Evolutionary conservation across 2,329 filamentous ascomycete genomes (phyloP), one percentile per base, ranked within the genome.

Genomic region (Dactylellina drechsleri): DNA sequence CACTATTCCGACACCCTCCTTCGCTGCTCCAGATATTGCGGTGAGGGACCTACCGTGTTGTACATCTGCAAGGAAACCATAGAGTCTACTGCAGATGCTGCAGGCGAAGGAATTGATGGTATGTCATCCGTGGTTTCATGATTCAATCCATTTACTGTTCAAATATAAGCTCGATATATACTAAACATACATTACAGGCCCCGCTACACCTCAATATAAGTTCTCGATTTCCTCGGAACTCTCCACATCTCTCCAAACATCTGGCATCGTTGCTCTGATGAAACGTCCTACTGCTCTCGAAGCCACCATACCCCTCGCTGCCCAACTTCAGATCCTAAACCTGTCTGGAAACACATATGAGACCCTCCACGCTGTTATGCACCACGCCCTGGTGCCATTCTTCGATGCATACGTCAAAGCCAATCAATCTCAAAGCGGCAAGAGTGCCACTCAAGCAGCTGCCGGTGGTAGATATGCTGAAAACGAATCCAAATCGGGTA

Each of bases 391-490:
- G 81, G 92, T 92, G 79, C 95, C 96, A 45, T 98, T 97, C 83
- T 99, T 99, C 81, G 94, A 99, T 85, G 94, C 93, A 79, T 96
- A 93, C 82, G 96, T 93, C 71, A 94, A 93, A 83, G 91, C 86
- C 77, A 90, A 92, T 79, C 91, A 92, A 80, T 83, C 87, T 15
- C 65, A 71, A n/a, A 54, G 72, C 52, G 72, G 72, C 13, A 76
- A 66, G 20, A 62, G 66, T 26, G 50, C 71, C n/a, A 60, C 64
- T 0, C 71, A 75, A n/a, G 87, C 87, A 80, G 88, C 89, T 15
- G 84, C 85, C 65, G 90, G 92, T 80, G 89, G 89, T 77, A 89
- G 92, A 79, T 88, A 66, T 56, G 72, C 66, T 16, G 72, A 76
- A 15, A 76, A 71, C 36, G 72, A 76, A 52, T 66, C 66, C 1